Evolutionary conservation across 1,284 basidiomycete species (phyloP).

Genomic region (Melampsora allii-populina): DNA sequence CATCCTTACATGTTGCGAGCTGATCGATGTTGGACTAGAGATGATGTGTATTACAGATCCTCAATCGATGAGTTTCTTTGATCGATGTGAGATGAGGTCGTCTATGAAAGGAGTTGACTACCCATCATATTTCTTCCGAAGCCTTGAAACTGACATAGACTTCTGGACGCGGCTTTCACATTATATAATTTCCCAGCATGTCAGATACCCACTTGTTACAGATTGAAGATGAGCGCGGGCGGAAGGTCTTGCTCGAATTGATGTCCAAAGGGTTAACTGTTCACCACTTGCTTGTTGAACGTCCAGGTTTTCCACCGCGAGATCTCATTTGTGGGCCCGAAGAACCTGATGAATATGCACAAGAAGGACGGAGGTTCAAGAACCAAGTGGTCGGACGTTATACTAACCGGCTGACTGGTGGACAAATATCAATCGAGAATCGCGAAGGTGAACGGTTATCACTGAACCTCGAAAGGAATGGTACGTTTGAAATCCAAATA

Average conservation of each 20-base stretch:
- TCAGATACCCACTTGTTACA: not conserved
- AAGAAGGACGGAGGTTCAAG: constrained; percentile 34
- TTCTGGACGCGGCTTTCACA: too few species aligned
- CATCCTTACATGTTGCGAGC: too few species aligned
- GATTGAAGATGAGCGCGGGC: constrained; percentile 3
- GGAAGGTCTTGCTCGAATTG: constrained; percentile 4
- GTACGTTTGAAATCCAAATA: not conserved
- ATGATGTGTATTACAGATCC: too few species aligned
- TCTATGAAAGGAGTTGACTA: too few species aligned
- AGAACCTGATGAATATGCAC: not conserved
- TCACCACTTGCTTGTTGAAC: constrained; percentile 15
- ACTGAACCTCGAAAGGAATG: constrained; percentile 5
- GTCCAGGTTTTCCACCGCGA: not conserved
- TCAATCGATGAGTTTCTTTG: too few species aligned
- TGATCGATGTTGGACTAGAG: too few species aligned
- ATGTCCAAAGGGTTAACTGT: constrained; percentile 17
- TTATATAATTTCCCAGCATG: too few species aligned
- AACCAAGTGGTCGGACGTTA: constrained; percentile 38
- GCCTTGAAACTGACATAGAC: too few species aligned
- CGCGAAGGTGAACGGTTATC: not conserved
- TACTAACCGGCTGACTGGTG: constrained; percentile 29
- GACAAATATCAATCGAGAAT: constrained; percentile 7
- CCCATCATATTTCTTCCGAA: too few species aligned
- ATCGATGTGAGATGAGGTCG: too few species aligned
- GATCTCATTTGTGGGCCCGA: constrained; percentile 36